Evolutionary conservation across 805 yeast genomes (phyloP).

Genomic region (Tetrapisispora arboricola): DNA sequence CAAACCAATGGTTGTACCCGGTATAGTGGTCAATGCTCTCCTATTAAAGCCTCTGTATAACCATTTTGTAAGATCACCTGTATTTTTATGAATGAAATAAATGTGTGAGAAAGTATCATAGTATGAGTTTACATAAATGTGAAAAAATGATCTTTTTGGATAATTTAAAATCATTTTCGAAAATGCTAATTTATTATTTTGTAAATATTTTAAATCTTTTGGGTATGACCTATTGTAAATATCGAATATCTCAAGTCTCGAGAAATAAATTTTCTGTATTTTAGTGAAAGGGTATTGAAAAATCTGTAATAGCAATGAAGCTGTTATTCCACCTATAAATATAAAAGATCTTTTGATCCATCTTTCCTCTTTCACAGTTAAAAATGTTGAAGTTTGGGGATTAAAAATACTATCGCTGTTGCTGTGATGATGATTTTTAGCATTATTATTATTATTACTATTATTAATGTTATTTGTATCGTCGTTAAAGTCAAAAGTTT

Average conservation of each 20-base stretch:
- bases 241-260: constrained; percentile 56
- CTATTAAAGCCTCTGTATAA: constrained; percentile 69
- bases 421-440: too few relatives aligned
- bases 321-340: constrained; percentile 77
- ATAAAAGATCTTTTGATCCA: constrained; percentile 30
- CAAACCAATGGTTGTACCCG: constrained; percentile 82
- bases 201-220: not conserved
- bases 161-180: not conserved
- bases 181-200: not conserved
- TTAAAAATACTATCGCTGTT: too few relatives aligned
- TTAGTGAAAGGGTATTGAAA: constrained; percentile 78
- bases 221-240: constrained; percentile 1
- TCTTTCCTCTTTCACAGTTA: constrained; percentile 13
- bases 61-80: constrained; percentile 43
- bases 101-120: constrained; percentile 62
- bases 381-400: not conserved
- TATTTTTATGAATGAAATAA: constrained; percentile 41
- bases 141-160: constrained; percentile 4
- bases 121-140: constrained; percentile 62
- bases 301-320: constrained; percentile 64
- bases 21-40: constrained; percentile 66
- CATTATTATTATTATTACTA: too few relatives aligned
- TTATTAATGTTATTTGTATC: not conserved
- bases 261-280: constrained; percentile 67
- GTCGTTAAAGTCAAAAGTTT: constrained; percentile 1